A percentile compares a stretch with the other conserved stretches of the same genome.
These are phyloP conservation scores for Lavandula angustifolia DNA, from an alignment of 257 asterid genomes.

Conservation along the genomic window DNA sequence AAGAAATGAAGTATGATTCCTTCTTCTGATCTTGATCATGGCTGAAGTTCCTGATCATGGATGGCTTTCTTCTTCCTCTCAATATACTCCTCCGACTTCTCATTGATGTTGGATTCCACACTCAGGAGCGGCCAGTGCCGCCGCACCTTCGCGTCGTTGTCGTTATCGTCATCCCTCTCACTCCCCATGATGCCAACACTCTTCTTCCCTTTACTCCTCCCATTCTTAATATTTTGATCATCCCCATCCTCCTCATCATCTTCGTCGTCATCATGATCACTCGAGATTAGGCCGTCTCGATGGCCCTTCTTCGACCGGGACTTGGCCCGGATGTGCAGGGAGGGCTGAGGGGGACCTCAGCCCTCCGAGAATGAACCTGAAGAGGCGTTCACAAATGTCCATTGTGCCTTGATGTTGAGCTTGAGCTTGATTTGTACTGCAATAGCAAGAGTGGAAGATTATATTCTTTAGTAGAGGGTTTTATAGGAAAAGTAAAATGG, in stretches of 20 bases:
- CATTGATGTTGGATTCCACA: slow-evolving; percentile 48
- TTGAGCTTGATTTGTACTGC: slow-evolving; percentile 15
- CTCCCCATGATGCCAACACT: slow-evolving; percentile 21
- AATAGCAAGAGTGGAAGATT: slow-evolving; percentile 25
- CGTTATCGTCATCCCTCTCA: slow-evolving; percentile 19
- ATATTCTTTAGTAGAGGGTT: slow-evolving; percentile 35
- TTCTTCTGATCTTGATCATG: slow-evolving; percentile 33
- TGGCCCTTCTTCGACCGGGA: slow-evolving; percentile 28
- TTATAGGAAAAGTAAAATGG: slow-evolving; percentile 31
- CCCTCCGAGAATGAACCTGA: slow-evolving; percentile 38
- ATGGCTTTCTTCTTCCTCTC: slow-evolving; percentile 51
- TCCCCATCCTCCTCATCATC: neutral
- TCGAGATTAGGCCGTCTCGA: slow-evolving; percentile 25
- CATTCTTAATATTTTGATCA: neutral
- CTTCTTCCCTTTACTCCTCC: neutral
- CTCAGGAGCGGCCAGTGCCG: slow-evolving; percentile 34
- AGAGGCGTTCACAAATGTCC: slow-evolving; percentile 43
- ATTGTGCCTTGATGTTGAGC: slow-evolving; percentile 27
- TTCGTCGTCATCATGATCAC: slow-evolving; percentile 12
- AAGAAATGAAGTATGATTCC: neutral
- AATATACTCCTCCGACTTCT: slow-evolving; percentile 58
- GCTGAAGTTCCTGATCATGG: slow-evolving; percentile 37
- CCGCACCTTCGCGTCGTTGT: slow-evolving; percentile 27
- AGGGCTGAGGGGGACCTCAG: slow-evolving; percentile 20
- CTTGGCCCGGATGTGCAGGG: slow-evolving; percentile 20